Conservation (phyloP, 257 asterid genomes). For the Capsicum pubescens region DNA sequence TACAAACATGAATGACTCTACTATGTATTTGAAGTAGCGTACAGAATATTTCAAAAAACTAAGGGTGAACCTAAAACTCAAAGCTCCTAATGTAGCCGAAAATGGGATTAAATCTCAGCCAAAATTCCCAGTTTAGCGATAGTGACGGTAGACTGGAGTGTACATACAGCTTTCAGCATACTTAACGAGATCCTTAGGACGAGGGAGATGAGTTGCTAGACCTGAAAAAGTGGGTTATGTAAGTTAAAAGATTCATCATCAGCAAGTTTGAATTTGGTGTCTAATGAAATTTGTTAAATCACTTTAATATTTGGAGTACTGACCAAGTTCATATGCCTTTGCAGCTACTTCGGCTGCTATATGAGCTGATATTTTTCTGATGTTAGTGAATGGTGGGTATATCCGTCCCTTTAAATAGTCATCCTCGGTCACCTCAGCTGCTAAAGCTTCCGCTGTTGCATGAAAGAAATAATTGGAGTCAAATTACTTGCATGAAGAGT, state of each 20-base stretch:
- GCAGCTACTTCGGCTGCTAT: slow-evolving; percentile 95
- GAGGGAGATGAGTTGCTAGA: slow-evolving; percentile 83
- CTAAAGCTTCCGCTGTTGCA: slow-evolving; percentile 83
- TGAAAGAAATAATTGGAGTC: slow-evolving; percentile 8
- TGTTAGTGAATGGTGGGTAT: slow-evolving; percentile 82
- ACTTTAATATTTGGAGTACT: slow-evolving; percentile 33
- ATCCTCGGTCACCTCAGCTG: slow-evolving; percentile 71
- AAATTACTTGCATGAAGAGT: background rate
- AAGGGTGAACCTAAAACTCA: slow-evolving; percentile 18
- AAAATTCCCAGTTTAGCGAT: slow-evolving; percentile 47
- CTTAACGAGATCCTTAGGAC: slow-evolving; percentile 75
- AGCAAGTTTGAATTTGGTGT: background rate
- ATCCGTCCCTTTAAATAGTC: slow-evolving; percentile 75
- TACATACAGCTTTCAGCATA: slow-evolving; percentile 96
- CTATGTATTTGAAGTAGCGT: background rate
- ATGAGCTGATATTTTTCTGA: slow-evolving; percentile 83
- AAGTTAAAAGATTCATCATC: background rate
- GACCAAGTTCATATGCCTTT: slow-evolving; percentile 92
- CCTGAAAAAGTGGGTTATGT: slow-evolving; percentile 50
- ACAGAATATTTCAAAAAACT: slow-evolving; percentile 9
- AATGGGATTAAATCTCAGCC: slow-evolving; percentile 17
- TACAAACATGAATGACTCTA: no score
- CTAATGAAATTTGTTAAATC: background rate
- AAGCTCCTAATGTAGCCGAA: background rate
- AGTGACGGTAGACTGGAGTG: slow-evolving; percentile 75